These are phyloP conservation scores for Chaetomiaceae sp. DNA, from an alignment of 2,329 filamentous ascomycete species.

Conservation along the genomic window DNA sequence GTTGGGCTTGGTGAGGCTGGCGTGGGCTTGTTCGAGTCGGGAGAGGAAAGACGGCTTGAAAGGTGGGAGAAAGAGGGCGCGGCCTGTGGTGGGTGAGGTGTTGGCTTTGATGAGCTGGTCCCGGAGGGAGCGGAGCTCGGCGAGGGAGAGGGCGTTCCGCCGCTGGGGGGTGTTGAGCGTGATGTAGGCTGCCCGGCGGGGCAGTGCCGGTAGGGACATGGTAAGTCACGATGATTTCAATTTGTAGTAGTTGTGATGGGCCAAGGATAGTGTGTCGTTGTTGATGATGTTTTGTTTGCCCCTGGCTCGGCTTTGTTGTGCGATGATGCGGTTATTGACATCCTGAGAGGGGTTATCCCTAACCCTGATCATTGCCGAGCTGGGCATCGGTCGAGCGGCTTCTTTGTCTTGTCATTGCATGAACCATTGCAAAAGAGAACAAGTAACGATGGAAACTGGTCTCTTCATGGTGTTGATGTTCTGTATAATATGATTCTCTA, in stretches of 20 bases:
- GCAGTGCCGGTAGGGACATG: constrained; percentile 13
- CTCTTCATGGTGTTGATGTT: no score
- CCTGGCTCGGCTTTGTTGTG: neutral
- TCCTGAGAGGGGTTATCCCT: constrained; percentile 6
- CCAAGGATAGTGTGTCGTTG: no score
- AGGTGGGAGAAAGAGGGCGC: constrained; percentile 27
- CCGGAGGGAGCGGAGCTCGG: constrained; percentile 13
- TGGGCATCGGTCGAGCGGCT: no score
- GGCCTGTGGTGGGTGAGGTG: constrained; percentile 14
- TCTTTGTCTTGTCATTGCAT: neutral
- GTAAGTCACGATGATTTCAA: neutral
- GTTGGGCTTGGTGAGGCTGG: neutral
- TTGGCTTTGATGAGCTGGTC: constrained; percentile 18
- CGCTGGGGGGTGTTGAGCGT: constrained; percentile 7
- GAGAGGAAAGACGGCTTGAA: constrained; percentile 25
- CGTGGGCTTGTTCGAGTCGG: constrained; percentile 16
- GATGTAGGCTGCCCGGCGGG: constrained; percentile 16
- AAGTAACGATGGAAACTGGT: no score
- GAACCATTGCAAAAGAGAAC: no score
- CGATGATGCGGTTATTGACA: constrained; percentile 2
- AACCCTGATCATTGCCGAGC: no score
- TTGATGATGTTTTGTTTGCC: neutral
- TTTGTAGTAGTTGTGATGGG: no score
- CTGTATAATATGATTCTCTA: no score
- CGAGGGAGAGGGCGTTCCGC: constrained; percentile 15